These are phyloP conservation scores for Bipolaris zeicola DNA, from an alignment of 2,329 filamentous ascomycete genomes.

Conservation along the genomic window DNA sequence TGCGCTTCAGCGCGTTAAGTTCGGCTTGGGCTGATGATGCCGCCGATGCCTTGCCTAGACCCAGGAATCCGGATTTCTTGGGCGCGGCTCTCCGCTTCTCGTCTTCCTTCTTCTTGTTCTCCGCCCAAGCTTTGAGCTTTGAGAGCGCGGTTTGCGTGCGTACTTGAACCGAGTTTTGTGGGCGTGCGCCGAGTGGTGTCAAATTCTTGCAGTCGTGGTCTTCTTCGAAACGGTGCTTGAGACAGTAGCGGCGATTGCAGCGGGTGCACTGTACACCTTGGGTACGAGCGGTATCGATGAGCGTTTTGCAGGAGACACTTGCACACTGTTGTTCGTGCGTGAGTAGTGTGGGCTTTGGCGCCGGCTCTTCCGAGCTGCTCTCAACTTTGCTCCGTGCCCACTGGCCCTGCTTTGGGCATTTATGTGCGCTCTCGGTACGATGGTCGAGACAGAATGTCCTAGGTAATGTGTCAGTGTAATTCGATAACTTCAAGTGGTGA, in stretches of 20 bases:
- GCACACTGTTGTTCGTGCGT: conserved; percentile 72
- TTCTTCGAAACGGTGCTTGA: conserved; percentile 76
- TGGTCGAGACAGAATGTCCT: conserved; percentile 92
- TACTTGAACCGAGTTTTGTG: conserved; percentile 37
- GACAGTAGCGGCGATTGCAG: conserved; percentile 76
- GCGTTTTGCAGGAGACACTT: conserved; percentile 68
- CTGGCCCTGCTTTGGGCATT: conserved; percentile 65
- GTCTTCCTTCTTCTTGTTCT: conserved; percentile 75
- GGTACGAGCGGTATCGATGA: conserved; percentile 69
- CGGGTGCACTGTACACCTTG: conserved; percentile 66
- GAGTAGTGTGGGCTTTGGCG: conserved; percentile 60
- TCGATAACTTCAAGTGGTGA: neutral
- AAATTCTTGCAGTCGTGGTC: conserved; percentile 81
- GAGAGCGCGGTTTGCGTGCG: conserved; percentile 67
- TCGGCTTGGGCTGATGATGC: conserved; percentile 70
- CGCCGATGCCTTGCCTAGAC: conserved; percentile 28
- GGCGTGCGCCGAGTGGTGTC: conserved; percentile 61
- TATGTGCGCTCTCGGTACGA: conserved; percentile 82
- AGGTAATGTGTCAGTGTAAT: conserved; percentile 22
- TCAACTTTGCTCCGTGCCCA: conserved; percentile 58
- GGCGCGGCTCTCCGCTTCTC: conserved; percentile 50
- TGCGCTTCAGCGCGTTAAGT: conserved; percentile 79
- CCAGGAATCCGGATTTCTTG: conserved; percentile 35
- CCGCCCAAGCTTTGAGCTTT: conserved; percentile 79
- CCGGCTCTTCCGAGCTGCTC: conserved; percentile 43